Conservation (phyloP, 1,139 yeast genomes). For the Pichia cactophila region DNA sequence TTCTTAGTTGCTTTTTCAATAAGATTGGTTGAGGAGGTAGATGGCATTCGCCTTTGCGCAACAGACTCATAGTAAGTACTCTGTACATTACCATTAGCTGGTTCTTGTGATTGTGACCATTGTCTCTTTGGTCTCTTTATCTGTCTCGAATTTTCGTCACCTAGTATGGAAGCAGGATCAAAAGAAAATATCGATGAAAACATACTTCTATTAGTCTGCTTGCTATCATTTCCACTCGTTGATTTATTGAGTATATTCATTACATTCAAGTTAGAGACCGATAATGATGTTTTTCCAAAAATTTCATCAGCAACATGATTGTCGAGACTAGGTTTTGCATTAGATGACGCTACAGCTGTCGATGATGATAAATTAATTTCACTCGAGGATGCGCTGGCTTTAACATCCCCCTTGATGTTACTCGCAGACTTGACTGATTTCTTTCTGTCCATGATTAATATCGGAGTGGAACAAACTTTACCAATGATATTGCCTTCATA, state of each 20-base stretch:
- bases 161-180: conserved; percentile 13
- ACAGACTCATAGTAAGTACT: conserved; percentile 22
- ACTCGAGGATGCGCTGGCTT: conserved; percentile 56
- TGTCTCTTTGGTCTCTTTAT: conserved; percentile 35
- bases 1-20: conserved; percentile 14
- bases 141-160: conserved; percentile 17
- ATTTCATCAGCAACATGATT: not conserved
- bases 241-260: conserved; percentile 4
- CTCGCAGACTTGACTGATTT: conserved; percentile 31
- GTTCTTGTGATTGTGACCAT: conserved; percentile 25
- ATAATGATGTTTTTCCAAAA: not conserved
- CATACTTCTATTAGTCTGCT: conserved; percentile 7
- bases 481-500: conserved; percentile 57
- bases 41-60: conserved; percentile 15
- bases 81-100: not conserved
- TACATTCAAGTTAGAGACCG: conserved; percentile 4
- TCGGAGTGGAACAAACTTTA: conserved; percentile 60
- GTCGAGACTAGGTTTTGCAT: not conserved
- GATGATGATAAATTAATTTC: conserved; percentile 32
- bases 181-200: conserved; percentile 13
- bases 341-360: conserved; percentile 10
- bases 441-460: conserved; percentile 91
- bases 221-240: not conserved
- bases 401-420: not conserved
- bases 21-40: not conserved